Base-by-base conservation (phyloP, 306 rosid species). In the Hippophae gyantsensis region DNA sequence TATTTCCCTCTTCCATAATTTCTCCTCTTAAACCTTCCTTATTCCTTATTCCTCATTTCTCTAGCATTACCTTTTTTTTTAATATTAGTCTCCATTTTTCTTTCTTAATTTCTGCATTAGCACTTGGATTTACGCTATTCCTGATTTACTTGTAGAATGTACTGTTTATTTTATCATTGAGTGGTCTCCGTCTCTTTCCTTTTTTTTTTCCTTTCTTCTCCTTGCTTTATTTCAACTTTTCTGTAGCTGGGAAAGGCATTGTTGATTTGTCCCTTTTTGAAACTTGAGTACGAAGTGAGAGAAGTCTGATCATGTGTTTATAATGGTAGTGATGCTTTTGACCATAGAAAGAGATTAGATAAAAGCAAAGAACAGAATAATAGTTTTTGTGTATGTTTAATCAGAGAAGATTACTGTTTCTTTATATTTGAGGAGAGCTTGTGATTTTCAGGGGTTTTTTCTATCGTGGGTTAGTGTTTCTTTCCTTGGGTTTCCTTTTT, bases 281-380 rank as follows among this genome's bases (percentile, higher is more conserved):
- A 76, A 73, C 77, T 74, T 67, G 63, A 78, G 61, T 76, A 48
- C 32, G 62, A 79, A 82, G 79, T 82, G 84, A 68, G 68, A 54
- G 53, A 52, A 69, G 62, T 62, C 68, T 57, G 72, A 84, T 81
- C 72, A 40, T 74, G 54, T 71, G 69, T 71, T 79, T 64, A 76
- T 79, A 78, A 78, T 71, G 64, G 69, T 73, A 76, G 69, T 78
- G 75, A 66, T 72, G 64, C 74, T 78, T 82, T 82, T 86, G 82
- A 82, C 94, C 82, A 62, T 50, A 46, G 64, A 75, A 76, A 79
- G 72, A 71, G 76, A 76, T 79, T 72, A 51, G 67, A 67, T 63
- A 79, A 77, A 77, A 46, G 41, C 41, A 53, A 58, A 48, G 26
- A 25, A 56, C 11, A 62, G 12, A 57, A 50, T 43, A 56, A 57